These are phyloP conservation scores for Xylaria acuta DNA, from an alignment of 495 filamentous ascomycete species.

Conservation along the genomic window DNA sequence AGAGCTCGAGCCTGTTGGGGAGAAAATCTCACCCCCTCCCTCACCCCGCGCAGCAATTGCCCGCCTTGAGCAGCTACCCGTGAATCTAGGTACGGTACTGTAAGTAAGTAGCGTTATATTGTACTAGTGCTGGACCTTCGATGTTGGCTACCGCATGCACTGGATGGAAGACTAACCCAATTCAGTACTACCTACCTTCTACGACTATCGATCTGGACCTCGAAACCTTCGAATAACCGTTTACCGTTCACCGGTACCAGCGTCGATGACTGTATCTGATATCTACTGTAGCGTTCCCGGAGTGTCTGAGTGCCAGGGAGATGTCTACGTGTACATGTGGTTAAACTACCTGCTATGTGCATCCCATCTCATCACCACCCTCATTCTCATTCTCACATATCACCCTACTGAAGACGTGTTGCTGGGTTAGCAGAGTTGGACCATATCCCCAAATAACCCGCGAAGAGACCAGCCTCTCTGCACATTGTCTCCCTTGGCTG, in stretches of 20 bases:
- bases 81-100: no score
- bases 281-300: neutral
- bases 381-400: constrained; percentile 1
- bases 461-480: constrained; percentile 4
- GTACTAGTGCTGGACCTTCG: neutral
- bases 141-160: neutral
- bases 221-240: neutral
- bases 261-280: neutral
- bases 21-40: constrained; percentile 11
- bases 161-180: neutral
- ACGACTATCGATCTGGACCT: constrained; percentile 3
- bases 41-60: constrained; percentile 16
- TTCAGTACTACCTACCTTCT: neutral
- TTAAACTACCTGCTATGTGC: neutral
- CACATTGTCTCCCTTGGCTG: constrained; percentile 23
- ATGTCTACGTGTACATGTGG: neutral
- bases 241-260: neutral
- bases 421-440: neutral
- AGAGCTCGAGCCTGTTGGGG: constrained; percentile 10
- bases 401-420: neutral
- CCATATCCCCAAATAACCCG: constrained; percentile 8
- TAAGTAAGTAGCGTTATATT: neutral
- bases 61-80: constrained; percentile 7
- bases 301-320: no score
- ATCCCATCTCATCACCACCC: neutral